These are phyloP conservation scores for Naumovozyma baii DNA, from an alignment of 805 yeast genomes.

Conservation along the genomic window DNA sequence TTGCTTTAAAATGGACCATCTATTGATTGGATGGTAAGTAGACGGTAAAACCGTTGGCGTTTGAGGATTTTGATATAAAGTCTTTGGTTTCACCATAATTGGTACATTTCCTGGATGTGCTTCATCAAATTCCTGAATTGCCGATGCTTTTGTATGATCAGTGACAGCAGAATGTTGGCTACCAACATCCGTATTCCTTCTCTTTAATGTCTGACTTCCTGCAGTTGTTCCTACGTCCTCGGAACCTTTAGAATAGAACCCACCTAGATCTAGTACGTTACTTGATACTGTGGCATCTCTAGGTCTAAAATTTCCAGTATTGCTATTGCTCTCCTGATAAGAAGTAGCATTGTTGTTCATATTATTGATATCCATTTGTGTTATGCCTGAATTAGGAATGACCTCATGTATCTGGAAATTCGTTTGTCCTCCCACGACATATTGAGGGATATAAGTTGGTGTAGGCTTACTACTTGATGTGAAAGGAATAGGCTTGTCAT, in stretches of 20 bases:
- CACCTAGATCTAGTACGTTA: constrained; percentile 15
- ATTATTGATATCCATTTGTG: neutral
- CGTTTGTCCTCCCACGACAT: constrained; percentile 9
- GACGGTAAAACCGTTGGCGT: constrained; percentile 32
- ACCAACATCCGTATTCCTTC: neutral
- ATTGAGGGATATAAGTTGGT: constrained; percentile 23
- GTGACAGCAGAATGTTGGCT: neutral
- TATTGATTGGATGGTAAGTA: constrained; percentile 29
- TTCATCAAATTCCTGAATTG: constrained; percentile 1
- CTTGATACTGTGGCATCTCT: constrained; percentile 18
- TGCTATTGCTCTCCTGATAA: constrained; percentile 4
- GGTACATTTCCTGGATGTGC: constrained; percentile 15
- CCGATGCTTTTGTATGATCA: neutral
- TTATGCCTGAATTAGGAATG: constrained; percentile 22
- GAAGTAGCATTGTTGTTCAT: neutral
- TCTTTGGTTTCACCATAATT: constrained; percentile 30
- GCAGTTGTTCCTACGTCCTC: neutral
- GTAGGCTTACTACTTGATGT: constrained; percentile 5
- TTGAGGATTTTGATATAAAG: constrained; percentile 31
- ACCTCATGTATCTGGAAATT: constrained; percentile 26
- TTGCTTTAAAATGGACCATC: constrained; percentile 29
- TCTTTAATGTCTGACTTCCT: neutral
- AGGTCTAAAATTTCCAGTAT: constrained; percentile 9
- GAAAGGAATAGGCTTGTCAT: constrained; percentile 7
- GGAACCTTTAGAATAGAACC: constrained; percentile 6